These are phyloP conservation scores for Saccharum officinarum DNA, from an alignment of 176 grass and related monocot species.

Conservation along the genomic window DNA sequence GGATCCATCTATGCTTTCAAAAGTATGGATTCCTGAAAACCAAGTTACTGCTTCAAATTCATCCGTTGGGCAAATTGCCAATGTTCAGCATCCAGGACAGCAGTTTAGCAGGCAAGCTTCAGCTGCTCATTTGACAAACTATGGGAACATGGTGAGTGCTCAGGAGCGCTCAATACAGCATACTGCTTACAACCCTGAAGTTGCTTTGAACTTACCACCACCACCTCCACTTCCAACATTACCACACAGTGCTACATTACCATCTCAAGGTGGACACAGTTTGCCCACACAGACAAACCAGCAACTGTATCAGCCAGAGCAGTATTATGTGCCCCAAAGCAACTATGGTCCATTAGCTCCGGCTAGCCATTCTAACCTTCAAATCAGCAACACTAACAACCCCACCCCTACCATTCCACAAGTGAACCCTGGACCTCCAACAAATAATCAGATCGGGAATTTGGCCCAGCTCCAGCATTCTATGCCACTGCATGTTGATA, in stretches of 20 bases:
- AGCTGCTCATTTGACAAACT: conserved; percentile 41
- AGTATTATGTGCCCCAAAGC: conserved; percentile 45
- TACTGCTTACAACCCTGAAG: conserved; percentile 47
- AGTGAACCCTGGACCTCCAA: conserved; percentile 31
- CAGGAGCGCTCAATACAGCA: conserved; percentile 44
- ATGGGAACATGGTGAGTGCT: conserved; percentile 32
- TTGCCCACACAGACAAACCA: conserved; percentile 49
- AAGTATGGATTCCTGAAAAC: conserved; percentile 41
- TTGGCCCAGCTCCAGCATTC: conserved; percentile 35
- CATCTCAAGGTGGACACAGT: conserved; percentile 42
- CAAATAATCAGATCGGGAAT: conserved; percentile 51
- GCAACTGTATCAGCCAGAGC: conserved; percentile 59
- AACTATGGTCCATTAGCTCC: conserved; percentile 33
- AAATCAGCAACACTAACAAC: conserved; percentile 34
- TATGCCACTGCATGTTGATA: conserved; percentile 18
- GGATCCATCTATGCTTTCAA: conserved; percentile 35
- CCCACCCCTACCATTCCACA: conserved; percentile 30
- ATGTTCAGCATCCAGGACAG: conserved; percentile 47
- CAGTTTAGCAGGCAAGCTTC: conserved; percentile 49
- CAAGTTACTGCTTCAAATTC: conserved; percentile 25
- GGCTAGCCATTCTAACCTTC: conserved; percentile 35
- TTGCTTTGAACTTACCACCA: conserved; percentile 49
- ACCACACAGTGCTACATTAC: conserved; percentile 22
- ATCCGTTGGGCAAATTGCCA: conserved; percentile 37
- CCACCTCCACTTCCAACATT: conserved; percentile 27